A percentile compares a stretch with the other conserved stretches of the same genome.
These are phyloP conservation scores for Xylariaceae sp. DNA, from an alignment of 2,329 filamentous ascomycete species.

Conservation along the genomic window DNA sequence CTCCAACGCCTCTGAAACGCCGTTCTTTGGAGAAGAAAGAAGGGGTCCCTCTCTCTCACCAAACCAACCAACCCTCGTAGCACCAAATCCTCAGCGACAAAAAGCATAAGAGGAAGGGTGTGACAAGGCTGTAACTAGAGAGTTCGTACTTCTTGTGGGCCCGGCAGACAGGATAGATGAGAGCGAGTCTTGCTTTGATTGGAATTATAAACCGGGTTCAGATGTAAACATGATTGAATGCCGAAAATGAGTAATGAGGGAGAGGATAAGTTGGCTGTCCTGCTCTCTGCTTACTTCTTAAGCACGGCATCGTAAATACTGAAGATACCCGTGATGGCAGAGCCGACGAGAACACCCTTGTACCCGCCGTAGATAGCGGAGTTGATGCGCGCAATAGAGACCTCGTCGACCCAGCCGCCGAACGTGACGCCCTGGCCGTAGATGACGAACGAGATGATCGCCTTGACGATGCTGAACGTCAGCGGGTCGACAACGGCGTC, in stretches of 20 bases:
- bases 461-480: conserved; percentile 87
- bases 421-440: conserved; percentile 66
- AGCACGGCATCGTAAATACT: conserved; percentile 76
- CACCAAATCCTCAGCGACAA: conserved; percentile 1
- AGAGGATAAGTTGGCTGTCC: not conserved
- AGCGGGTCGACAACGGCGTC: conserved; percentile 75
- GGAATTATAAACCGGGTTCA: too few species aligned
- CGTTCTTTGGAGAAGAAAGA: too few species aligned
- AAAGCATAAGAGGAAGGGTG: conserved; percentile 7
- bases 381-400: conserved; percentile 60
- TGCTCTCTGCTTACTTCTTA: conserved; percentile 50
- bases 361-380: conserved; percentile 67
- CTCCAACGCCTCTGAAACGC: conserved; percentile 25
- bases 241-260: too few species aligned
- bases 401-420: conserved; percentile 56
- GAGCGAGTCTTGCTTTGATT: too few species aligned
- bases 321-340: conserved; percentile 62
- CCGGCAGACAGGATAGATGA: too few species aligned
- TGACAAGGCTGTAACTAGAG: too few species aligned
- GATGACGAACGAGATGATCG: conserved; percentile 73
- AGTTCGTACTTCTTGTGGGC: too few species aligned
- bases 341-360: conserved; percentile 64
- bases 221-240: too few species aligned
- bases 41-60: too few species aligned
- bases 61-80: too few species aligned